Evolutionary conservation across 2,329 filamentous ascomycete species (phyloP).

Genomic region (Colletotrichum sublineola): DNA sequence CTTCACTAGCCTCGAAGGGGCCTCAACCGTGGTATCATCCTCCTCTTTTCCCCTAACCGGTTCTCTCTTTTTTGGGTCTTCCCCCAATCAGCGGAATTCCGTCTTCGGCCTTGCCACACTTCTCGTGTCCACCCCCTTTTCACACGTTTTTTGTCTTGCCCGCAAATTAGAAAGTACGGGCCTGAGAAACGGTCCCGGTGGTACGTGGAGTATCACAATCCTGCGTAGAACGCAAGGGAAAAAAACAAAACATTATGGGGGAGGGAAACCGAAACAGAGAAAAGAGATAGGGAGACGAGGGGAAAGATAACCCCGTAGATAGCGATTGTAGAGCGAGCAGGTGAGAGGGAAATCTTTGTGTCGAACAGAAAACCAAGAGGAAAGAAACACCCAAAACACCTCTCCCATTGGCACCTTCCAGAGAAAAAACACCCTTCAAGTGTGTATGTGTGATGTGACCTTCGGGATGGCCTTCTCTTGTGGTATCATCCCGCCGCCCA

Average conservation of each 20-base stretch:
- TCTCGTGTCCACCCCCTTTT: not conserved
- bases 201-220: constrained; percentile 11
- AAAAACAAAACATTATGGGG: not conserved
- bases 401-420: constrained; percentile 4
- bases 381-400: constrained; percentile 17
- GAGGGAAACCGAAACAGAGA: not conserved
- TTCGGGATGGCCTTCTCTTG: constrained; percentile 34
- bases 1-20: not conserved
- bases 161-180: constrained; percentile 16
- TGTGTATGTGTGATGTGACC: not conserved
- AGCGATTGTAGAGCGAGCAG: constrained; percentile 32
- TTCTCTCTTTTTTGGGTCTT: constrained; percentile 15
- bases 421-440: constrained; percentile 2
- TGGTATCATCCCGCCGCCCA: constrained; percentile 37
- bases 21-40: constrained; percentile 41
- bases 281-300: not conserved
- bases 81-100: not conserved
- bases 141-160: constrained; percentile 21
- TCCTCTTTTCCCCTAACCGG: constrained; percentile 18
- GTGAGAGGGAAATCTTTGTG: constrained; percentile 17
- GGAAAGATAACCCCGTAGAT: constrained; percentile 13
- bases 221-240: not conserved
- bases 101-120: not conserved
- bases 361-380: not conserved
- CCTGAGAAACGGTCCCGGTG: no score